A percentile compares a stretch with the other conserved stretches of the same genome.
Conservation (phyloP, 352 stramenopile genomes). For the Globisporangium parvum region DNA sequence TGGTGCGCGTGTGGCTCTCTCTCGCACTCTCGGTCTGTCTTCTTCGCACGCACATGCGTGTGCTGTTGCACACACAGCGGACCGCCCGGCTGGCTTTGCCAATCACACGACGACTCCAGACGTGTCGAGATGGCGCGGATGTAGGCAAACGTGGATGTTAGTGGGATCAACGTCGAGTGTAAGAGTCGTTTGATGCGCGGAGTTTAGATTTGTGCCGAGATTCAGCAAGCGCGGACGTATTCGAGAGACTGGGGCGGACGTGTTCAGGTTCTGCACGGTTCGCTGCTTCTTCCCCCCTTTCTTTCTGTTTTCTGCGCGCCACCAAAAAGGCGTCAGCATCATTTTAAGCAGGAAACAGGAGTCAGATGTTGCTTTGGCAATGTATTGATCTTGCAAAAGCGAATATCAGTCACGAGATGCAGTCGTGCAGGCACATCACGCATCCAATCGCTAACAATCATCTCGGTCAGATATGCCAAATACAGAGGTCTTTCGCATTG, state of each 20-base stretch:
- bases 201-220: not conserved
- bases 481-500: too few relatives aligned
- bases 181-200: too few relatives aligned
- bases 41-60: not conserved
- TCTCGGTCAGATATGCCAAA: too few relatives aligned
- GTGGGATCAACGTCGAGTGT: too few relatives aligned
- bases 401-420: too few relatives aligned
- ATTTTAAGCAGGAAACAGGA: too few relatives aligned
- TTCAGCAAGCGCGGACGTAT: not conserved
- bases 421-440: too few relatives aligned
- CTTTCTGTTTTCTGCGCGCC: conserved; percentile 17
- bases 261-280: conserved; percentile 2
- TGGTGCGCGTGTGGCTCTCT: not conserved
- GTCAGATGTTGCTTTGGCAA: too few relatives aligned
- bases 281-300: conserved; percentile 10
- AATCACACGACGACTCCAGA: not conserved
- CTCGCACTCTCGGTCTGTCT: not conserved
- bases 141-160: too few relatives aligned
- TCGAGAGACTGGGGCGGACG: not conserved
- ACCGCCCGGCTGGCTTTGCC: not conserved
- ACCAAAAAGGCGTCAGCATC: conserved; percentile 12
- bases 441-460: too few relatives aligned
- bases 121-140: not conserved
- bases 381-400: too few relatives aligned
- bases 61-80: not conserved